Evolutionary conservation across 495 filamentous ascomycete genomes (phyloP).

Genomic region (Penicillium egyptiacum): DNA sequence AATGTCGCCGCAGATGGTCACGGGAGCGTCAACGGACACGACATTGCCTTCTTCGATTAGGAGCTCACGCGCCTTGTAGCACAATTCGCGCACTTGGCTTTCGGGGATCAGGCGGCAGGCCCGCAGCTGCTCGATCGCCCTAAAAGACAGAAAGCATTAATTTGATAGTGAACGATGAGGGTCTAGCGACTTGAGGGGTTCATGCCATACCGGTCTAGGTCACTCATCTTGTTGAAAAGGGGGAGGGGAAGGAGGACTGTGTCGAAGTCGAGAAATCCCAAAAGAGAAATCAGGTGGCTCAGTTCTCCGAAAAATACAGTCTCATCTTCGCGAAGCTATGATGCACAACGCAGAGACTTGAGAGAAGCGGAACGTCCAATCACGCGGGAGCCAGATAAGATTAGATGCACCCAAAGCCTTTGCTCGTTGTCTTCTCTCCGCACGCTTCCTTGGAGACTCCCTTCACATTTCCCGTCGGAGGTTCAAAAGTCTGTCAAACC

Average conservation of each 20-base stretch:
- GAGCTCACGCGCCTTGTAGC: slow-evolving; percentile 95
- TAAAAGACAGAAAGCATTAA: slow-evolving; percentile 38
- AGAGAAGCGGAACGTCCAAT: slow-evolving; percentile 31
- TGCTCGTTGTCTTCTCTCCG: slow-evolving; percentile 13
- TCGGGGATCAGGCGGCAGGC: slow-evolving; percentile 96
- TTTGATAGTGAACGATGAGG: neutral
- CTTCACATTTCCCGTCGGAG: neutral
- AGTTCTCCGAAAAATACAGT: slow-evolving; percentile 19
- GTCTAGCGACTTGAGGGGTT: slow-evolving; percentile 1
- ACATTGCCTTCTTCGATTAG: slow-evolving; percentile 98
- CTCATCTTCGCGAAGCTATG: slow-evolving; percentile 27
- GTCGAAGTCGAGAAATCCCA: slow-evolving; percentile 13
- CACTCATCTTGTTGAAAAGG: slow-evolving; percentile 65
- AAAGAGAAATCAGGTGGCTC: slow-evolving; percentile 14
- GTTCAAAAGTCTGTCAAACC: neutral
- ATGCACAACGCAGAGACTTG: slow-evolving; percentile 15
- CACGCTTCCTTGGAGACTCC: neutral
- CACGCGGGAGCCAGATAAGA: slow-evolving; percentile 41
- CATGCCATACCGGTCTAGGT: slow-evolving; percentile 70
- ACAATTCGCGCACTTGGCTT: slow-evolving; percentile 89
- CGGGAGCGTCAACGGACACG: slow-evolving; percentile 90
- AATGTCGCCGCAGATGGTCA: slow-evolving; percentile 99
- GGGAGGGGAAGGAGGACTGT: slow-evolving; percentile 10
- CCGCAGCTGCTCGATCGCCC: slow-evolving; percentile 90
- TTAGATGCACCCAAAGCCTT: slow-evolving; percentile 42